These are phyloP conservation scores for Elaeagnus macrophylla DNA, from an alignment of 306 rosid genomes.

Conservation along the genomic window DNA sequence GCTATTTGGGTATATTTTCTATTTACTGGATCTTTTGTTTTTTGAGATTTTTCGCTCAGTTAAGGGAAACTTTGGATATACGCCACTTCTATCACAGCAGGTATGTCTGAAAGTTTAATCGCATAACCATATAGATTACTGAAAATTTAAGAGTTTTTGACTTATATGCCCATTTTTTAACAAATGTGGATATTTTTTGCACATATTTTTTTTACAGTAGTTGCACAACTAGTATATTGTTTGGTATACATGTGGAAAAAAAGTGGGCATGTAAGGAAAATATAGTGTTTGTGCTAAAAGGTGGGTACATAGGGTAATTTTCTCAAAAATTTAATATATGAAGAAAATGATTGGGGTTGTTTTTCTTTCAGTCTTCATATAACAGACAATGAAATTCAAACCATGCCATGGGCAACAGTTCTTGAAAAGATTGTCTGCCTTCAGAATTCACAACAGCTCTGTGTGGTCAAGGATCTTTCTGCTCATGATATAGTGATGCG, in stretches of 20 bases:
- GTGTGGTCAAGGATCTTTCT: slow-evolving; percentile 84
- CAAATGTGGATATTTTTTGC: too few relatives aligned
- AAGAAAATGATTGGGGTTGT: slow-evolving; percentile 4
- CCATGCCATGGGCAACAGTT: slow-evolving; percentile 92
- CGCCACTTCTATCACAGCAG: slow-evolving; percentile 74
- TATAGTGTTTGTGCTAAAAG: too few relatives aligned
- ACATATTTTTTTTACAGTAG: too few relatives aligned
- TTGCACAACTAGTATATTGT: too few relatives aligned
- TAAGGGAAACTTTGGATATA: slow-evolving; percentile 55
- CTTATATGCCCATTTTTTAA: too few relatives aligned
- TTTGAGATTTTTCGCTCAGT: slow-evolving; percentile 79
- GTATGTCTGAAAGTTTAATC: slow-evolving; percentile 26
- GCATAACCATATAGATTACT: too few relatives aligned
- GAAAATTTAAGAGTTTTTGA: too few relatives aligned
- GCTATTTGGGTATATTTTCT: slow-evolving; percentile 81
- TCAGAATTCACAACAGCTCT: slow-evolving; percentile 60
- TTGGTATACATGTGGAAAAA: too few relatives aligned
- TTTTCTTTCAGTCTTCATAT: slow-evolving; percentile 65
- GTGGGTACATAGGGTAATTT: neutral
- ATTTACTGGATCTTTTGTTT: slow-evolving; percentile 84
- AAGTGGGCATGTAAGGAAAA: too few relatives aligned
- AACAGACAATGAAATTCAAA: slow-evolving; percentile 76
- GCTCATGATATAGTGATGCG: slow-evolving; percentile 91
- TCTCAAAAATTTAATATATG: slow-evolving; percentile 1
- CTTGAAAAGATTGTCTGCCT: slow-evolving; percentile 72